These are phyloP conservation scores for Leptographium lundbergii DNA, from an alignment of 2,329 filamentous ascomycete species.

Conservation along the genomic window DNA sequence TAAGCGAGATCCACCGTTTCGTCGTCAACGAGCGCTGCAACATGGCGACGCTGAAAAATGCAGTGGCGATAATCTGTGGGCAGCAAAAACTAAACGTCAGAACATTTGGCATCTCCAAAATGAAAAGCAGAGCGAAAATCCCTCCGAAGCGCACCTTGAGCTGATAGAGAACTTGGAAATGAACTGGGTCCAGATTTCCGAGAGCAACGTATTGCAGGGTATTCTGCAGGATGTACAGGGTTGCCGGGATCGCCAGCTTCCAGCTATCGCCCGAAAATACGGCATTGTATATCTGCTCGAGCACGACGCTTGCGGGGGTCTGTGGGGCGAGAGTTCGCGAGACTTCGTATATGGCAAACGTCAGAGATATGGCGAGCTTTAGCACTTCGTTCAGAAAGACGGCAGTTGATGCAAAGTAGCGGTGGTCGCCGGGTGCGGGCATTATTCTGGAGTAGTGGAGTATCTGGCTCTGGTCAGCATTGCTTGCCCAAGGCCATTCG, in stretches of 20 bases:
- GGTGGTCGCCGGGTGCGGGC: constrained; percentile 69
- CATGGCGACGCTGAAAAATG: constrained; percentile 72
- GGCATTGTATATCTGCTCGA: constrained; percentile 64
- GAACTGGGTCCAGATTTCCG: constrained; percentile 80
- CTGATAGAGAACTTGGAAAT: constrained; percentile 89
- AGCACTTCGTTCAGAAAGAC: constrained; percentile 89
- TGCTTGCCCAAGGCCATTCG: too few species aligned
- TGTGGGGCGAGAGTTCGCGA: constrained; percentile 65
- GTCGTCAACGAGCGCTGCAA: constrained; percentile 57
- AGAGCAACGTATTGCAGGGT: constrained; percentile 87
- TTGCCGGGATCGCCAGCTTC: constrained; percentile 84
- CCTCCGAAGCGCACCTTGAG: constrained; percentile 48
- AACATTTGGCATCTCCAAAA: not conserved
- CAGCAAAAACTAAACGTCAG: not conserved
- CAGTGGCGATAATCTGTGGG: constrained; percentile 65
- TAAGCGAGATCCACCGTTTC: constrained; percentile 67
- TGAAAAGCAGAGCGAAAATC: not conserved
- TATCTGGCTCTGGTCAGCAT: not conserved
- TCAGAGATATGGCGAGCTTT: constrained; percentile 76
- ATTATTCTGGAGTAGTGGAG: constrained; percentile 94
- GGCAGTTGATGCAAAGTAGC: constrained; percentile 88
- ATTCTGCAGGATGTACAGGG: constrained; percentile 83
- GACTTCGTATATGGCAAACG: constrained; percentile 78
- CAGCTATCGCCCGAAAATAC: constrained; percentile 87
- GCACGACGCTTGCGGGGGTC: constrained; percentile 67